These are phyloP conservation scores for Choiromyces venosus DNA, from an alignment of 495 filamentous ascomycete species.

Conservation along the genomic window DNA sequence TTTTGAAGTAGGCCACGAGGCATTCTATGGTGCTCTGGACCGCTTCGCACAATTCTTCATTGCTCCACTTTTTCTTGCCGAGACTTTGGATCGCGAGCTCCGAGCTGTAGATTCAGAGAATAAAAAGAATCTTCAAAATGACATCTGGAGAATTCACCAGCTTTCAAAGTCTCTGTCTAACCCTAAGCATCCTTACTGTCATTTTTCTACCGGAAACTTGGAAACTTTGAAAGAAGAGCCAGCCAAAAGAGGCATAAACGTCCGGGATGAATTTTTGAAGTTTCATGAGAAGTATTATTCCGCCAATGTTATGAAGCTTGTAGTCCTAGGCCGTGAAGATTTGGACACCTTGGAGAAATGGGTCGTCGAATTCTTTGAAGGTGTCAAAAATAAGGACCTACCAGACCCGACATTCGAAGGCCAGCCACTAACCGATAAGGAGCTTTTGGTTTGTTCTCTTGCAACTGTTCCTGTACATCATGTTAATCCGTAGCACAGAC, in stretches of 20 bases:
- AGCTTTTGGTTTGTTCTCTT: slow-evolving; percentile 35
- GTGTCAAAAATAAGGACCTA: slow-evolving; percentile 77
- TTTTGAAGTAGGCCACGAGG: slow-evolving; percentile 83
- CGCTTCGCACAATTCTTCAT: slow-evolving; percentile 98
- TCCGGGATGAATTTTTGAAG: slow-evolving; percentile 88
- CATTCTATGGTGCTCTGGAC: slow-evolving; percentile 82
- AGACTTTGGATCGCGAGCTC: slow-evolving; percentile 86
- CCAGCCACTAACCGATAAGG: slow-evolving; percentile 35
- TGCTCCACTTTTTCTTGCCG: slow-evolving; percentile 79
- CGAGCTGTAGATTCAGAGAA: slow-evolving; percentile 95
- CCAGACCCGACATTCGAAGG: slow-evolving; percentile 43
- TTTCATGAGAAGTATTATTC: slow-evolving; percentile 91
- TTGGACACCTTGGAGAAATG: slow-evolving; percentile 82
- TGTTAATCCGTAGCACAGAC: slow-evolving; percentile 61
- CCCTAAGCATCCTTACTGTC: slow-evolving; percentile 83
- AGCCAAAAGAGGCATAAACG: slow-evolving; percentile 72
- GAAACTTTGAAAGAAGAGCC: slow-evolving; percentile 83
- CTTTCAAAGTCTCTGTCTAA: slow-evolving; percentile 87
- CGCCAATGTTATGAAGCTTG: slow-evolving; percentile 92
- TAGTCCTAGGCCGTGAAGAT: slow-evolving; percentile 80
- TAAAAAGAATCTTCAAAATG: slow-evolving; percentile 98
- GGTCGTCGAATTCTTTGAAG: slow-evolving; percentile 80
- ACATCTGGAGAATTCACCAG: slow-evolving; percentile 87
- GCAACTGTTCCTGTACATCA: slow-evolving; percentile 3
- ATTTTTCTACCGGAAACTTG: slow-evolving; percentile 92